Conservation (phyloP, 345 rosid genomes). For the Citrus maxima region DNA sequence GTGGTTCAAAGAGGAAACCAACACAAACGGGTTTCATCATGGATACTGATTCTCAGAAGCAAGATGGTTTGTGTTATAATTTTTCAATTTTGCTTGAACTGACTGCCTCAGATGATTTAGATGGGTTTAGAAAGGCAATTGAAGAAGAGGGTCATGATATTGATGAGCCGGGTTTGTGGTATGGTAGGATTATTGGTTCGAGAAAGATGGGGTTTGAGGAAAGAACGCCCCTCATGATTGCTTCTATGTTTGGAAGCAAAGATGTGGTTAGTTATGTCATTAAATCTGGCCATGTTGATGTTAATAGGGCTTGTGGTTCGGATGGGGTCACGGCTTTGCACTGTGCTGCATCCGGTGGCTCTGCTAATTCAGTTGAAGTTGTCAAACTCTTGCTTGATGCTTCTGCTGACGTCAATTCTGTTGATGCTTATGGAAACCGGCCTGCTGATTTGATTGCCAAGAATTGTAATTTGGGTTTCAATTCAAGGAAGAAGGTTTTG, state of each 20-base stretch:
- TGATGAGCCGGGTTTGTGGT: constrained; percentile 68
- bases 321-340: constrained; percentile 83
- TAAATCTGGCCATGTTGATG: constrained; percentile 47
- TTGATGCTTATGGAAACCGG: constrained; percentile 58
- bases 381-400: constrained; percentile 60
- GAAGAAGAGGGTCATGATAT: constrained; percentile 55
- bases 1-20: constrained; percentile 33
- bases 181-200: constrained; percentile 60
- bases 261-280: constrained; percentile 55
- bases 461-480: constrained; percentile 32
- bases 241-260: constrained; percentile 84
- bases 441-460: constrained; percentile 55
- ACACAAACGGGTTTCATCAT: constrained; percentile 19
- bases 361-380: constrained; percentile 51
- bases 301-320: constrained; percentile 59
- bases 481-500: constrained; percentile 48
- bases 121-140: constrained; percentile 49
- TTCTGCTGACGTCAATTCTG: constrained; percentile 54
- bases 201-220: constrained; percentile 67
- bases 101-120: constrained; percentile 68
- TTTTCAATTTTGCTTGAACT: constrained; percentile 60
- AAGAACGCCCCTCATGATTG: constrained; percentile 87
- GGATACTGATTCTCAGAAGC: constrained; percentile 35
- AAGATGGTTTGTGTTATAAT: constrained; percentile 29
- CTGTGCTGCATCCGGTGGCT: constrained; percentile 77